Evolutionary conservation across 2,329 filamentous ascomycete genomes (phyloP).

Genomic region (Bertia moriformis): DNA sequence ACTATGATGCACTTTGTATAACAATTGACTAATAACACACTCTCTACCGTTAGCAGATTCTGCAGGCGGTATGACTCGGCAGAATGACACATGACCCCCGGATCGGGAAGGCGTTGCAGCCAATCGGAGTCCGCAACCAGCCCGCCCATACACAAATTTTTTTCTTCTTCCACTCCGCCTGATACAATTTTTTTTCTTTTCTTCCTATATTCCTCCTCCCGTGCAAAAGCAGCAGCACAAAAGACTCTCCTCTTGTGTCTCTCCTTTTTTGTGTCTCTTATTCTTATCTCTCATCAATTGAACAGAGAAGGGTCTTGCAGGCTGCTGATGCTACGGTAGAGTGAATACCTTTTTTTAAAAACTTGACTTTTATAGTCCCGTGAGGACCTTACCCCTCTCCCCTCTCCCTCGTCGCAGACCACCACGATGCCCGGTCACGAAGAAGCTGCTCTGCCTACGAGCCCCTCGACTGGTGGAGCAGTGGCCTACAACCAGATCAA

Average conservation of each 20-base stretch:
- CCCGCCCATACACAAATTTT: not conserved
- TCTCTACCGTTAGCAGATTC: too few relatives aligned
- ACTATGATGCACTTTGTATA: too few relatives aligned
- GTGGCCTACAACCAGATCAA: not conserved
- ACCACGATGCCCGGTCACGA: not conserved
- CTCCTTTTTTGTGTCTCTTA: too few relatives aligned
- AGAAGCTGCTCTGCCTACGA: not conserved
- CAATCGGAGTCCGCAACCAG: not conserved
- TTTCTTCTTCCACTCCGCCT: not conserved
- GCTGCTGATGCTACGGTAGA: not conserved
- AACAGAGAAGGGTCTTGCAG: not conserved
- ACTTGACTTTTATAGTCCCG: not conserved
- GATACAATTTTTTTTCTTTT: not conserved
- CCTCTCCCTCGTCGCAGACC: not conserved
- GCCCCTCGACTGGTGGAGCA: not conserved
- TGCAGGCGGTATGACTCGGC: not conserved
- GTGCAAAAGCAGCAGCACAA: not conserved
- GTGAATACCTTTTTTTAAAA: too few relatives aligned
- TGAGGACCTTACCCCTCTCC: not conserved
- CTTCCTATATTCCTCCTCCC: conserved; percentile 1
- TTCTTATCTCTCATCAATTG: too few relatives aligned
- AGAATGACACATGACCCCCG: not conserved
- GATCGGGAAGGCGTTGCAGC: not conserved
- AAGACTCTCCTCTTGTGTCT: not conserved
- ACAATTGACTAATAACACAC: too few relatives aligned